Base-by-base conservation (phyloP, 2,329 filamentous ascomycete genomes). In the Fusarium dlaminii region DNA sequence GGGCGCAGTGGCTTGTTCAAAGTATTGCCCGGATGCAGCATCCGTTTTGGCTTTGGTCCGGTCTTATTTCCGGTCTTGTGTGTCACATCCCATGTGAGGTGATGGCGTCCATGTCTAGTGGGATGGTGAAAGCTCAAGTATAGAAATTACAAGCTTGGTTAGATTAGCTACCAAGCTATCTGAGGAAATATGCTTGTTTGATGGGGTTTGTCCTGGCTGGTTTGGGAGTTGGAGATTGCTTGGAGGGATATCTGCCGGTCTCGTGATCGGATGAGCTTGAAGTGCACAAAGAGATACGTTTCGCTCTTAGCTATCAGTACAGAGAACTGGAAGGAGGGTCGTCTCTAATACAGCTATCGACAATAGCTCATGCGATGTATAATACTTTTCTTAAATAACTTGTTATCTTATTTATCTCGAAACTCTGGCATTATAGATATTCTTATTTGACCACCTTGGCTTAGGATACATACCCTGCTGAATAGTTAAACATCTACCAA, bases 31-130 rank as follows among this genome's bases (percentile, higher is more conserved):
- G 54, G 63, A 62, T 46, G 46, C 48, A 45, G 24, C 34, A 49
- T 60, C 45, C 39, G 62, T 66, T 17, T 68, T 62, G 49, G 34
- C 39, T 51, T 61, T 59, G 39, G 20, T 9, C 58, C 46, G 49
- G 49, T n/a, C 39, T 57, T 62, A 49, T 63, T 59, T 42, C 54
- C 54, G 43, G 61, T 22, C 20, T 42, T 55, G 20, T 34, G 51
- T 56, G 30, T 24, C 37, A 45, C 36, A 49, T 42, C 30, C 18
- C 18, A 34, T 45, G 18, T 18, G 24, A 32, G 22, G 30, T 42
- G 22, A 37, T 27, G 20, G 32, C 18, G 30, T 40, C 24, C 11
- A 37, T 40, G 24, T 27, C 18, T 46, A 36, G 63, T 51, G 36
- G 18, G 10, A 11, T 36, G 15, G 34, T 30, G n/a, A 27, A 54